Base-by-base conservation (phyloP, 2,329 filamentous ascomycete species). In the Graphilbum fragrans region DNA sequence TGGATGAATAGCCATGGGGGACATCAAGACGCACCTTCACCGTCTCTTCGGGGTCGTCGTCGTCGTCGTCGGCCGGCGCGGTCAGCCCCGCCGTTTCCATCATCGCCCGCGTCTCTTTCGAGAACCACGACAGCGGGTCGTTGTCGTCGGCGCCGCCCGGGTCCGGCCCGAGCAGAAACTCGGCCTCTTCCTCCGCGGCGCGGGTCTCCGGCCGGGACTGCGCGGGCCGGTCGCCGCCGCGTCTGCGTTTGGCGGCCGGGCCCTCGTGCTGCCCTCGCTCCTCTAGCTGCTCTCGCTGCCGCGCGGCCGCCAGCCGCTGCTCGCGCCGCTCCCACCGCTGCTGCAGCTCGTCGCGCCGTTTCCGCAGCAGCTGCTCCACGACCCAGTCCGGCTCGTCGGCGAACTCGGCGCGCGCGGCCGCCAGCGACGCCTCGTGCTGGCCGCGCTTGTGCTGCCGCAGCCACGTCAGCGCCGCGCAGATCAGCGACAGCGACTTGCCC, bases 401-500 rank as follows among this genome's bases (percentile, higher is more conserved):
- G 49, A 66, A 66, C 2, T 60, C 52, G 1, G 61, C 54, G 2
- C 58, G 66, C 37, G 58, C 69, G 44, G 54, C 60, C 44, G 57
- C 67, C 43, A 67, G 71, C 36, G 52, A 70, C 49, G 55, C 70
- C 58, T 66, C 82, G 59, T 66, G 81, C 60, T 46, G 58, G 50
- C 53, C 66, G 57, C 60, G 77, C 57, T 93, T 90, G 61, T 88
- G 75, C 43, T 85, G 75, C 37, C 88, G 80, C n/a, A 95, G 68
- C 88, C 88, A 95, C 3, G 87, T 94, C 53, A 95, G 60, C 6
- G 87, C 80, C 33, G 82, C 83, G 56, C 88, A 95, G 47, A 95
- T 92, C 22, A 95, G 69, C 49, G 88, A 94, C 35, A 95, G 62
- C 1, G 88, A 94, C 70, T 95, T 95, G 35, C 88, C 88, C 47